Percentiles rank a stretch among this genome's conserved stretches.
Evolutionary conservation across 2,329 filamentous ascomycete genomes (phyloP).

Genomic region (Diaporthe eres): DNA sequence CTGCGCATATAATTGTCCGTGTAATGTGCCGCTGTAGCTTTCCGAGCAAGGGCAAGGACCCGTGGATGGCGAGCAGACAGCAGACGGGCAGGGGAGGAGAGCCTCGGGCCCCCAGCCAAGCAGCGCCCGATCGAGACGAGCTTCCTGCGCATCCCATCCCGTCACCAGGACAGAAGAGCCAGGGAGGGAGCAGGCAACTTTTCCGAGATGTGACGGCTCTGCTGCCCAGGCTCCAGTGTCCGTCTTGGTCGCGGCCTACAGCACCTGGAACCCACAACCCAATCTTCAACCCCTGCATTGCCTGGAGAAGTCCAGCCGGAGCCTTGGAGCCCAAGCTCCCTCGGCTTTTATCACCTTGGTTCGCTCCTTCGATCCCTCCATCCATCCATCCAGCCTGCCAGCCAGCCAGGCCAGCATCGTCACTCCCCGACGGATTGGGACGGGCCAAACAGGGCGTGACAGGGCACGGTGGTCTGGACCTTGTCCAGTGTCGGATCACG

Average conservation of each 20-base stretch:
- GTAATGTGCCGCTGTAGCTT: background rate
- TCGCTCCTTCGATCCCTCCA: background rate
- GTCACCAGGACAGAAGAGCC: constrained; percentile 11
- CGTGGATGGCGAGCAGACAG: background rate
- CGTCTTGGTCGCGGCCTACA: constrained; percentile 23
- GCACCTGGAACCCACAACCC: constrained; percentile 16
- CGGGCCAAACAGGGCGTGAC: constrained; percentile 23
- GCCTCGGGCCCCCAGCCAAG: constrained; percentile 21
- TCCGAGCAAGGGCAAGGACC: background rate
- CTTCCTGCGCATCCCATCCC: constrained; percentile 19
- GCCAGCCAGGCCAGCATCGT: background rate
- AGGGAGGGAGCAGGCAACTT: constrained; percentile 10
- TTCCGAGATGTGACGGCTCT: constrained; percentile 31
- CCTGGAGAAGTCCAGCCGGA: background rate
- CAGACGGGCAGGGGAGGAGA: background rate
- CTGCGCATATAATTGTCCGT: constrained; percentile 3
- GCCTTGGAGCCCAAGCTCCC: constrained; percentile 13
- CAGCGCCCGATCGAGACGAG: constrained; percentile 17
- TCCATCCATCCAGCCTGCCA: constrained; percentile 1
- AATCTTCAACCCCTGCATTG: constrained; percentile 21
- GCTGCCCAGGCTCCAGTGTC: constrained; percentile 20
- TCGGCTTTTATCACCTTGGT: constrained; percentile 25
- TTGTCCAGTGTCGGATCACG: constrained; percentile 26
- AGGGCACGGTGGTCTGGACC: constrained; percentile 21
- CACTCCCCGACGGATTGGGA: constrained; percentile 19